Base-by-base conservation (phyloP, 2,329 filamentous ascomycete genomes). In the Fusarium sp. region DNA sequence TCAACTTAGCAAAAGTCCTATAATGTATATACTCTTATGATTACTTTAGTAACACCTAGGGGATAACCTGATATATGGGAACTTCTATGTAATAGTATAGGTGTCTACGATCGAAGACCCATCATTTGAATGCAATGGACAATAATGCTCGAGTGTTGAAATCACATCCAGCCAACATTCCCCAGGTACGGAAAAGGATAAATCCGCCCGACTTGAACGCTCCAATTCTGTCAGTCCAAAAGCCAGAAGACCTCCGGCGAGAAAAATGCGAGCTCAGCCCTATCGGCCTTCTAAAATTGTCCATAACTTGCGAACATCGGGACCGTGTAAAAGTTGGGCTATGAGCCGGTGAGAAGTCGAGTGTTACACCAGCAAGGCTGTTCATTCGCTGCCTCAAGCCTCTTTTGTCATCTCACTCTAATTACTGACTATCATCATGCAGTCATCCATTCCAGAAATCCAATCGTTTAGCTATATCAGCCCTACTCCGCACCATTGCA, bases 381-480 rank as follows among this genome's bases (percentile, higher is more conserved):
- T 32, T 13, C 5, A 45, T 46, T 46, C 9, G 20, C 25, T 40
- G 17, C 22, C 30, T 11, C 3, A 45, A 61, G 54, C 25, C 54
- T 33, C 25, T 52, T 44, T 10, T 14, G 19, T 39, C 17, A 39
- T 10, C 3, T 3, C 8, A 1, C 8, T 2, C 11, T 9, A 6
- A 0, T n/a, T 7, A 20, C 33, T 35, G 14, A 33, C 27, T 23
- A 22, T 19, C 13, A 4, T 10, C 17, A 61, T 59, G 45, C 32
- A 45, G 54, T 40, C 55, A 52, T 39, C 44, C 11, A 37, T 55
- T 20, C 8, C 7, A 15, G 6, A 14, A 30, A n/a, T 10, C 54
- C 20, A 39, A 33, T 33, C 2, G 11, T 33, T 33, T 32, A 45
- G 39, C 32, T 20, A 15, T 9, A 32, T 7, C 23, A 17, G 30